A percentile compares a stretch with the other conserved stretches of the same genome.
Evolutionary conservation across 441 rosid species (phyloP).

Genomic region (Gossypium davidsonii): DNA sequence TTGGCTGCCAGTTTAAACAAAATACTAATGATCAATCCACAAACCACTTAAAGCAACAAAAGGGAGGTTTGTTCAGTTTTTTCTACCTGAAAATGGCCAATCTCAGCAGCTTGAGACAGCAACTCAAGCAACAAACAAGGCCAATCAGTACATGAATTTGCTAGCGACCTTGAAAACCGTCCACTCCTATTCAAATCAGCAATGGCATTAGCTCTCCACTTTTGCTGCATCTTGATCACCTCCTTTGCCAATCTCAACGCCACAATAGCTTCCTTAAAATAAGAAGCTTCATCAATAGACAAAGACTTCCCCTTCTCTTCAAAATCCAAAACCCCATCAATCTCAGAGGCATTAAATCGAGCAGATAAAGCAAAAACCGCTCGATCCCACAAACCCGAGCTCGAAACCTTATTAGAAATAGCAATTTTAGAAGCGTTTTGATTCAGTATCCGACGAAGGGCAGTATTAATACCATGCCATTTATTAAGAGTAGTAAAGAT

Average conservation of each 20-base stretch:
- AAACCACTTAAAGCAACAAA: neutral
- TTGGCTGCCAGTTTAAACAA: conserved; percentile 53
- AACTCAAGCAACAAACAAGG: conserved; percentile 81
- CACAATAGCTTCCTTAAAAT: conserved; percentile 61
- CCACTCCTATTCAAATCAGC: conserved; percentile 65
- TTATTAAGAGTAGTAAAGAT: conserved; percentile 69
- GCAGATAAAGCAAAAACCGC: conserved; percentile 63
- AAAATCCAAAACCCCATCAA: conserved; percentile 52
- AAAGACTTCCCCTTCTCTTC: conserved; percentile 44
- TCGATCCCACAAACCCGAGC: conserved; percentile 69
- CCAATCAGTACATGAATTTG: conserved; percentile 86
- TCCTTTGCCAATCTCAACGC: conserved; percentile 85
- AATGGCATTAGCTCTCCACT: conserved; percentile 83
- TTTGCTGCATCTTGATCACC: conserved; percentile 51
- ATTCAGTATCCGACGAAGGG: conserved; percentile 50
- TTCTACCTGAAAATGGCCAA: conserved; percentile 73
- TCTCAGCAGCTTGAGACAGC: conserved; percentile 88
- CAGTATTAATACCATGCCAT: conserved; percentile 65
- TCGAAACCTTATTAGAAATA: conserved; percentile 43
- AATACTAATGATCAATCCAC: neutral
- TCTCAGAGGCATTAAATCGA: conserved; percentile 65
- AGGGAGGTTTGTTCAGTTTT: neutral
- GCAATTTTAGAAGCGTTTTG: conserved; percentile 25
- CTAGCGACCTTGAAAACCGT: conserved; percentile 72
- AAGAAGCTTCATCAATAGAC: conserved; percentile 70